A percentile compares a stretch with the other conserved stretches of the same genome.
Conservation (phyloP, 768 basidiomycete species). For the Thelephora aurantiotincta region DNA sequence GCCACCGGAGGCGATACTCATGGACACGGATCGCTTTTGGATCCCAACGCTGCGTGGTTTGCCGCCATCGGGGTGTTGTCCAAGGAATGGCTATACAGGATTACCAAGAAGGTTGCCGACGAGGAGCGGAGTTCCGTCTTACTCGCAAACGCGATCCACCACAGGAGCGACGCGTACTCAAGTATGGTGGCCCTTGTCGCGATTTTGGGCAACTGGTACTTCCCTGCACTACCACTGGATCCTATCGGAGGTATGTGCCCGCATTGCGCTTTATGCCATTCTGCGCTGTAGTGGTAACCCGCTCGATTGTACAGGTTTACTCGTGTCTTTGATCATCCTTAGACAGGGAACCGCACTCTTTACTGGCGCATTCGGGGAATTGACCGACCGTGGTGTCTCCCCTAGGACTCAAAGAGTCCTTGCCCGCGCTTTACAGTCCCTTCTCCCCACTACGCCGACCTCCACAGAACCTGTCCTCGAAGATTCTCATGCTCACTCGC, state of each 20-base stretch:
- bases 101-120: constrained; percentile 81
- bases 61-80: constrained; percentile 64
- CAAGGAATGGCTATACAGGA: constrained; percentile 90
- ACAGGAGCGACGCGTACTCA: constrained; percentile 94
- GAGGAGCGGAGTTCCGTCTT: constrained; percentile 86
- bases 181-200: constrained; percentile 85
- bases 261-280: neutral
- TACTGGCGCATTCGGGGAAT: constrained; percentile 57
- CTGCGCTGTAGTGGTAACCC: neutral
- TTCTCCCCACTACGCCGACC: constrained; percentile 23
- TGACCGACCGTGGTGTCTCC: constrained; percentile 76
- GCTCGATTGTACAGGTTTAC: constrained; percentile 37
- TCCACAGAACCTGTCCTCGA: constrained; percentile 11
- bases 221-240: constrained; percentile 80
- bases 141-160: constrained; percentile 92
- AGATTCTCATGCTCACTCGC: constrained; percentile 3
- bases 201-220: constrained; percentile 80
- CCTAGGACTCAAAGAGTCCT: constrained; percentile 35
- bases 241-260: constrained; percentile 73
- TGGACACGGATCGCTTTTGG: constrained; percentile 42
- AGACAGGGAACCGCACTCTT: constrained; percentile 61
- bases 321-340: constrained; percentile 86
- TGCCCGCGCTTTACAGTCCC: constrained; percentile 39
- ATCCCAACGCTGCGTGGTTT: constrained; percentile 96
- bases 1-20: constrained; percentile 35